These are phyloP conservation scores for Colletotrichum somersetense DNA, from an alignment of 2,329 filamentous ascomycete genomes.

Conservation along the genomic window DNA sequence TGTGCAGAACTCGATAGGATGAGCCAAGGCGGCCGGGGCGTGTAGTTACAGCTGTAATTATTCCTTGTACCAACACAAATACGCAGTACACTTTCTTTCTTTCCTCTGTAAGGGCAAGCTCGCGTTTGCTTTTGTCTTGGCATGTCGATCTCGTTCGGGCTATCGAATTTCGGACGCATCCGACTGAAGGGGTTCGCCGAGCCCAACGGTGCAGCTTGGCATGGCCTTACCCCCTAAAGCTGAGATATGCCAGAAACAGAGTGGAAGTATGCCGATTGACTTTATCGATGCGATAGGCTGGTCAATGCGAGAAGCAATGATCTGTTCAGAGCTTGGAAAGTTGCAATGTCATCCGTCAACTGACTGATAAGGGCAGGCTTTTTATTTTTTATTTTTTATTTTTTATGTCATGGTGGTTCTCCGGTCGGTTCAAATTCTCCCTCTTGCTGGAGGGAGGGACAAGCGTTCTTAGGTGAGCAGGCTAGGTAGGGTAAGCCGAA, in stretches of 20 bases:
- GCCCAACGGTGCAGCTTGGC: constrained; percentile 34
- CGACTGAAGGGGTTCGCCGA: constrained; percentile 5
- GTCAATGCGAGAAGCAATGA: constrained; percentile 1
- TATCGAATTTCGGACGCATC: constrained; percentile 8
- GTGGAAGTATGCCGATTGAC: constrained; percentile 2
- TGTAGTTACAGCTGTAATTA: not conserved
- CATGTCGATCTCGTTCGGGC: not conserved
- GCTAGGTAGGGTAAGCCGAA: not conserved
- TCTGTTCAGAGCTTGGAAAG: constrained; percentile 9
- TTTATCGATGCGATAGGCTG: not conserved
- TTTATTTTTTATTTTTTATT: not conserved
- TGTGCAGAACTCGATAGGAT: constrained; percentile 2
- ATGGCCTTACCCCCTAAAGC: not conserved
- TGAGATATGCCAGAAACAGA: constrained; percentile 11
- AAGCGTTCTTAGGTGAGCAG: constrained; percentile 8
- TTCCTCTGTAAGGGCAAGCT: not conserved
- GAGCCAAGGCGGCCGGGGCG: constrained; percentile 6
- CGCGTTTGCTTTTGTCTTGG: constrained; percentile 18
- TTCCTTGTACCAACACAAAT: not conserved
- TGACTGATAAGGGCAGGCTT: constrained; percentile 5
- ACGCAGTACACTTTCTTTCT: not conserved
- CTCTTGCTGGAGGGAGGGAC: not conserved
- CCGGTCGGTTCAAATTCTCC: not conserved
- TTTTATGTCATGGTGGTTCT: constrained; percentile 5
- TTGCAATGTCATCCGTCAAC: constrained; percentile 13